Evolutionary conservation across 2,329 filamentous ascomycete genomes (phyloP).

Genomic region (Aureobasidium zeae): DNA sequence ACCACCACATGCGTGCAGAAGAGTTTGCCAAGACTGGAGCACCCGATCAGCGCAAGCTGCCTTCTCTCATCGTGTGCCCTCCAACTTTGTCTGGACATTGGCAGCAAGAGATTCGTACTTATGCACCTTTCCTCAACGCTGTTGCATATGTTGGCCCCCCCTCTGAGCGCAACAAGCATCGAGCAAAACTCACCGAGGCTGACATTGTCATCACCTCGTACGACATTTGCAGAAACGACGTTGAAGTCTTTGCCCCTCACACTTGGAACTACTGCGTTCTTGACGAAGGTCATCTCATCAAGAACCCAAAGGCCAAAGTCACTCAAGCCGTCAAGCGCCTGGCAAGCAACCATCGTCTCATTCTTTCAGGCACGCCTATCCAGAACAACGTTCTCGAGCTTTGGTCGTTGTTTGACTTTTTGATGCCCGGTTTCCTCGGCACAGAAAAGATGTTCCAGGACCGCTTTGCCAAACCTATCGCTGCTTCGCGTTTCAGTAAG

Average conservation of each 20-base stretch:
- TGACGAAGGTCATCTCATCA: conserved; percentile 96
- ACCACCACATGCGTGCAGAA: conserved; percentile 87
- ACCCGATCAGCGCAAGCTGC: conserved; percentile 67
- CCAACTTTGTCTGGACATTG: conserved; percentile 95
- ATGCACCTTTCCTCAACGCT: conserved; percentile 85
- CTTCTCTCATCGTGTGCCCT: conserved; percentile 90
- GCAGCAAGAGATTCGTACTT: conserved; percentile 95
- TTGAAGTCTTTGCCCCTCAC: conserved; percentile 70
- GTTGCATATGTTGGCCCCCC: conserved; percentile 89
- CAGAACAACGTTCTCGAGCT: conserved; percentile 96
- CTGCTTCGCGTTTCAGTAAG: conserved; percentile 88
- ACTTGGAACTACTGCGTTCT: conserved; percentile 97
- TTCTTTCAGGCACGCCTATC: conserved; percentile 92
- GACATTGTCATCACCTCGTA: conserved; percentile 97
- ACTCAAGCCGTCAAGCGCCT: conserved; percentile 86
- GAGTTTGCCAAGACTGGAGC: conserved; percentile 77
- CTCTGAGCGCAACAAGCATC: conserved; percentile 63
- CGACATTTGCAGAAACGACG: conserved; percentile 93
- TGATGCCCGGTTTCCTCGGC: conserved; percentile 97
- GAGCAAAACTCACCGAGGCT: conserved; percentile 60
- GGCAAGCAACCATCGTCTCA: conserved; percentile 84
- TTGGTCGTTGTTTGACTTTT: conserved; percentile 96
- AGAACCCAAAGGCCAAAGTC: conserved; percentile 96
- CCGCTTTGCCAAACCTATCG: conserved; percentile 88
- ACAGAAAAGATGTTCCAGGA: conserved; percentile 96